Evolutionary conservation across 768 basidiomycete species (phyloP), one percentile per base, ranked within the genome.

Genomic region (Rhodotorula toruloides): DNA sequence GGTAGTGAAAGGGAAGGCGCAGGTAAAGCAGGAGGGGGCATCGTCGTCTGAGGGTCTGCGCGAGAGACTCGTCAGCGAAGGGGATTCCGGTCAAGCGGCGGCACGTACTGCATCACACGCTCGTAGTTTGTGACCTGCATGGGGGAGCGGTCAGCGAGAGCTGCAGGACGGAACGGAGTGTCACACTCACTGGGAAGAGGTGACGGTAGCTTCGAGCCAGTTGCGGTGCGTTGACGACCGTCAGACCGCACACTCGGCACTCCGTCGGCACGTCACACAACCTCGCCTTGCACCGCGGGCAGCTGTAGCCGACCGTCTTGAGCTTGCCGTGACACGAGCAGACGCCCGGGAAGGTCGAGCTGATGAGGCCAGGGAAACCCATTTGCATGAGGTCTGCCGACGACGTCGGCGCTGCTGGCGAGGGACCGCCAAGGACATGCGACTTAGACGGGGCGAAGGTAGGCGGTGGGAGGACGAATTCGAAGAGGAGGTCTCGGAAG

Each of bases 211-310:
- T 97, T 73, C 96, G 81, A 42, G 96, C 96, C 61, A 99, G 82
- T 81, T 98, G 96, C 21, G 96, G 94, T 55, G 91, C 91, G 77
- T 89, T 92, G 67, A 99, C 96, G 71, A 99, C 91, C 89, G 97
- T 96, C 72, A 99, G 80, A 13, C 91, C 90, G 73, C 96, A 99
- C 39, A 98, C 87, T 77, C 93, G 88, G 76, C 96, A 99, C 76
- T 98, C 96, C 14, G 94, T 98, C 43, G 96, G 96, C 10, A 97
- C 91, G 74, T 98, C 94, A 81, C 96, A 99, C 40, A 97, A 83
- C 81, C 93, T 90, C 44, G 89, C 85, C 61, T 86, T 82, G 75
- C 96, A 99, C 42, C 96, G 83, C 7, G 96, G 96, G 77, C 96
- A 99, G 25, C 94, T 82, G 78, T 93, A 99, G 7, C 94, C 96